A percentile compares a stretch with the other conserved stretches of the same genome.
phyloP scores from a whole-genome alignment of 768 basidiomycete genomes.

The Termitomyces heimii region DNA sequence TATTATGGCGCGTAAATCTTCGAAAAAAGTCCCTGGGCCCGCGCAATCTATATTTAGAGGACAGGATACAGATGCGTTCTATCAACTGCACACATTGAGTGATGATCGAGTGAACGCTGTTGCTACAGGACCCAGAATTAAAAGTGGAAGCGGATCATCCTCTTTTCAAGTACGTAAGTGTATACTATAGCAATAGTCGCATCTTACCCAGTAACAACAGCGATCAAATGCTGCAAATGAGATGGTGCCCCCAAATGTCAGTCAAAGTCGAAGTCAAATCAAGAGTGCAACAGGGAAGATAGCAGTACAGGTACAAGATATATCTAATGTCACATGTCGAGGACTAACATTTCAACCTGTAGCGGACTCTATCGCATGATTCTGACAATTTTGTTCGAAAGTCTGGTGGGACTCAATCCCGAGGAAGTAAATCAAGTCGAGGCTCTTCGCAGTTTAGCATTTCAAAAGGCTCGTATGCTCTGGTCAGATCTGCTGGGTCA shows the following conservation, averaged over 20 bases:
- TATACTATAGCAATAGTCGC: not conserved
- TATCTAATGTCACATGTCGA: not conserved
- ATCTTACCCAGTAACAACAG: not conserved
- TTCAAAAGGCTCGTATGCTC: not conserved
- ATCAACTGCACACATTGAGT: not conserved
- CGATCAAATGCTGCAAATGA: not conserved
- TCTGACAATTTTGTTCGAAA: not conserved
- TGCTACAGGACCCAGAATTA: not conserved
- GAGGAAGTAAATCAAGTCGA: not conserved
- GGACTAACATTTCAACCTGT: not conserved
- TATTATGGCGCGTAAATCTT: constrained; percentile 9
- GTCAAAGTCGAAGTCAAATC: not conserved
- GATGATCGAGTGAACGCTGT: not conserved
- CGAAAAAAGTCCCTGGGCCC: not conserved
- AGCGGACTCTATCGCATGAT: not conserved
- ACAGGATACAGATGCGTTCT: not conserved
- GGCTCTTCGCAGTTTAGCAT: not conserved
- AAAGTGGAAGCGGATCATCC: not conserved
- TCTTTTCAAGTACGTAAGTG: not conserved
- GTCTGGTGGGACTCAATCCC: not conserved
- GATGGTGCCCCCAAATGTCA: no score
- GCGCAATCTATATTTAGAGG: not conserved
- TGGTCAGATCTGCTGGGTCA: not conserved
- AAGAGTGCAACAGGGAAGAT: not conserved
- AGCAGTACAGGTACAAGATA: not conserved